Evolutionary conservation across 768 basidiomycete species (phyloP), one percentile per base, ranked within the genome.

Genomic region (Butyriboletus loyo): DNA sequence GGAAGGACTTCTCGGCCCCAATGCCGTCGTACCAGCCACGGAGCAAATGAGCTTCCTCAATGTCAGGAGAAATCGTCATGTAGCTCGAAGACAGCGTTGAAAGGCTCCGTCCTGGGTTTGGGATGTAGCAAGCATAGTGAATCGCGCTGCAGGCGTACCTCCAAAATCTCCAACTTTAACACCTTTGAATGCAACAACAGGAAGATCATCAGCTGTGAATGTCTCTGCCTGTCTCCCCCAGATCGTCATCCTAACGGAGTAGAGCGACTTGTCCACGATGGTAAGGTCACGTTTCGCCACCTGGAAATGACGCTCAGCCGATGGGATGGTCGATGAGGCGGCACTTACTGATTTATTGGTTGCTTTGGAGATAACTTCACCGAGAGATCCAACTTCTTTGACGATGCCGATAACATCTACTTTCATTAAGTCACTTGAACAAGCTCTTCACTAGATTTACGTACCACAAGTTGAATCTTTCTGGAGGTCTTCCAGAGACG

Each of bases 171-270:
- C 86, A 36, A 98, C 90, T 68, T 87, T 92, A 57, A 92, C 91
- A 22, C 91, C 88, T 72, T 95, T 97, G 80, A 95, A 91, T 5
- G 96, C 96, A 57, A 95, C 79, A 28, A 98, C 85, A 9, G 91
- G 83, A 45, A 78, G 66, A 44, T 77, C 76, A 11, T 78, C 74
- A 6, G 77, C 72, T n/a, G 70, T 67, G 66, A 84, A 98, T 36
- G 80, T 79, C 66, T 98, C 92, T 0, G 96, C 96, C 67, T 92
- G 89, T 68, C 89, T 92, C 22, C 96, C 97, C 97, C 96, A 99
- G 28, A 98, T 75, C 4, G 96, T 99, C 58, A 98, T 67, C 31
- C 92, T 82, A 36, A 92, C 85, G 15, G 85, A 82, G 62, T 75
- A 91, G 32, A 80, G 80, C 7, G 92, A 87, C 54, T 80, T 81